Evolutionary conservation across 352 stramenopile genomes (phyloP), one percentile per base, ranked within the genome.

Genomic region (Phytophthora citricola): DNA sequence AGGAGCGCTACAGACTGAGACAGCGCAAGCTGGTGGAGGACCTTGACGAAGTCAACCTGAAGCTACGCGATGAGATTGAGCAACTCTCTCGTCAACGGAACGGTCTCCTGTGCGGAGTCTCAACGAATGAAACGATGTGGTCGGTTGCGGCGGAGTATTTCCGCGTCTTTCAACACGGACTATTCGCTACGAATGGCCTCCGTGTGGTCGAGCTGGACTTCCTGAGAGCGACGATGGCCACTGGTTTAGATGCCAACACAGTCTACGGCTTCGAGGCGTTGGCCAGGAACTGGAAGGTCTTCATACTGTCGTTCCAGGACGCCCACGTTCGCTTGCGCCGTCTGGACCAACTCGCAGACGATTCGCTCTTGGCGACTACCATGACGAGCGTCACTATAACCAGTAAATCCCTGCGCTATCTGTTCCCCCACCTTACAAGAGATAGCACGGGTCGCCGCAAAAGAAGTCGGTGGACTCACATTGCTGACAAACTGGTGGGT

Each of bases 281-380:
- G 5, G 38, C 26, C 2, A 58, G 38, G 36, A 58, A 49, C 51
- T 49, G 51, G 51, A 48, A 49, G 15, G 22, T 45, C 15, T 58
- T 58, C 14, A 58, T 36, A 2, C 50, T 40, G 1, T 27, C 9
- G 14, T 58, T 58, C 24, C 14, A 36, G 26, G 22, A 58, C 15
- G 36, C 48, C 36, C 10, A 46, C 4, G 17, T 58, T 27, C 50
- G 39, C 5, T 7, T 58, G 6, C 11, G 20, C 0, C 50, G 50
- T 48, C 27, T 58, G 39, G 38, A 48, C 10, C 24, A 58, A 15
- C 5, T 58, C 24, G 51, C 36, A 8, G 51, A 48, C 36, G 10
- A 48, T 27, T 32, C 36, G 5, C 49, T 57, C 1, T 22, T 57
- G 2, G 34, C 34, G 11, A 46, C 49, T 7, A 46, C 49, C 9